Evolutionary conservation across 2,329 filamentous ascomycete genomes (phyloP), one percentile per base, ranked within the genome.

Genomic region (Monilinia polystroma): DNA sequence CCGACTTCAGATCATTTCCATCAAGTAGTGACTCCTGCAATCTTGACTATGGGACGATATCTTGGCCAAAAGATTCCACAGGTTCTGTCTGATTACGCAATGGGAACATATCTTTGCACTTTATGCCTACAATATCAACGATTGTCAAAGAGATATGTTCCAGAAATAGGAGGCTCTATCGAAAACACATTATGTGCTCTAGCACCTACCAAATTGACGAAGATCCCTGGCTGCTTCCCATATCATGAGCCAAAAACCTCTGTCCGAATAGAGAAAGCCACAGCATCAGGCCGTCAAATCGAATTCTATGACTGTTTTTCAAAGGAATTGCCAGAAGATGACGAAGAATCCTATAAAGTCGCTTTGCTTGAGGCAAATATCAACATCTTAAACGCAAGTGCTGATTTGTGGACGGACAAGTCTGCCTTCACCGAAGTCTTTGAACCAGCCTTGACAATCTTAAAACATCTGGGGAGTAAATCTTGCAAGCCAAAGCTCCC

Each of bases 1-100:
- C 93, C 95, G 5, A 97, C 95, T 0, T 97, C 93, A 0, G 95
- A 99, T 78, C 93, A 98, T 79, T 99, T 98, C 78, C 95, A 99
- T 74, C 90, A 95, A 73, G 92, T 98, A 47, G 90, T 92, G 52
- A 99, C 95, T 1, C 95, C 95, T 2, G 90, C 94, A 0, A 90
- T 92, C 78, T 86, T 97, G 6, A 85, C 89, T n/a, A 91, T 98
- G 78, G 86, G 85, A 16, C 87, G 92, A 65, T 97, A 91, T 78
- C 83, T 99, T 35, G 92, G 90, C 1, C 87, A 97, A 72, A 92
- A 88, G 66, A 83, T 89, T 0, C 87, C 92, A 0, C 82, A 85
- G 54, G 82, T 80, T 10, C 78, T 92, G 4, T 79, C 83, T 10
- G 90, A 95, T 71, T 85, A 91, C 68, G 85, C 86, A 4, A 88